Percentiles rank a stretch among this genome's conserved stretches.
Evolutionary conservation across 768 basidiomycete genomes (phyloP).

Genomic region (Pleurotus giganteus): DNA sequence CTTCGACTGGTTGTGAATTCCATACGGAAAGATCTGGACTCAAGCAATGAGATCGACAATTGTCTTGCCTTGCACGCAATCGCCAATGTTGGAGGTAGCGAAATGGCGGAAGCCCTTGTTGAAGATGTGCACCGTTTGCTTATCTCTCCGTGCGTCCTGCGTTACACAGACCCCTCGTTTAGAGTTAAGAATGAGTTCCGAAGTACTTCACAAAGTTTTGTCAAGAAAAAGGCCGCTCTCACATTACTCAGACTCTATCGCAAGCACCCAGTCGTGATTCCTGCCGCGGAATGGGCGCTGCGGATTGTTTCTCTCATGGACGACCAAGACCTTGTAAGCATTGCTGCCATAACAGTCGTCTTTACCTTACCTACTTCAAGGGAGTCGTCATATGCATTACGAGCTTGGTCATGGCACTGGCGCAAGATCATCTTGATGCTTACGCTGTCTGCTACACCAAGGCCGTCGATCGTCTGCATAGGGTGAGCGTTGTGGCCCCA

Average conservation of each 20-base stretch:
- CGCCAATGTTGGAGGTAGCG: constrained; percentile 95
- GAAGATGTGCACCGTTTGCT: constrained; percentile 93
- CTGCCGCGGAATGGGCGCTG: constrained; percentile 92
- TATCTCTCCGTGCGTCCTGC: constrained; percentile 78
- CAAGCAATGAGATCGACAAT: constrained; percentile 92
- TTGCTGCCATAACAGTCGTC: constrained; percentile 12
- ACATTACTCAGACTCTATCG: constrained; percentile 91
- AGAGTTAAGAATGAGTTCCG: constrained; percentile 14
- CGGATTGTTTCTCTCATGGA: constrained; percentile 96
- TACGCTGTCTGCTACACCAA: constrained; percentile 93
- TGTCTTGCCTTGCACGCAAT: constrained; percentile 97
- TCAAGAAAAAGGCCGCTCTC: constrained; percentile 97
- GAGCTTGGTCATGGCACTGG: constrained; percentile 89
- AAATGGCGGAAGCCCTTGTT: constrained; percentile 95
- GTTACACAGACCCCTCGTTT: not conserved
- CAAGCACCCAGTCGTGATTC: constrained; percentile 93
- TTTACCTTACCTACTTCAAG: constrained; percentile 34
- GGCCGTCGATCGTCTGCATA: constrained; percentile 85
- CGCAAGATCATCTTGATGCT: constrained; percentile 90
- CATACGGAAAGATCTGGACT: constrained; percentile 94
- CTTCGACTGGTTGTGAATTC: constrained; percentile 96
- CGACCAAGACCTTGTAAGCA: constrained; percentile 74
- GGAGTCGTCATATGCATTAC: constrained; percentile 95
- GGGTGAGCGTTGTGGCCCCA: constrained; percentile 43
- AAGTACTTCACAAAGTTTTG: constrained; percentile 92